Percentiles rank a stretch among this genome's conserved stretches.
phyloP scores from a whole-genome alignment of 2,329 filamentous ascomycete genomes.

The Drechslerella stenobrocha region DNA sequence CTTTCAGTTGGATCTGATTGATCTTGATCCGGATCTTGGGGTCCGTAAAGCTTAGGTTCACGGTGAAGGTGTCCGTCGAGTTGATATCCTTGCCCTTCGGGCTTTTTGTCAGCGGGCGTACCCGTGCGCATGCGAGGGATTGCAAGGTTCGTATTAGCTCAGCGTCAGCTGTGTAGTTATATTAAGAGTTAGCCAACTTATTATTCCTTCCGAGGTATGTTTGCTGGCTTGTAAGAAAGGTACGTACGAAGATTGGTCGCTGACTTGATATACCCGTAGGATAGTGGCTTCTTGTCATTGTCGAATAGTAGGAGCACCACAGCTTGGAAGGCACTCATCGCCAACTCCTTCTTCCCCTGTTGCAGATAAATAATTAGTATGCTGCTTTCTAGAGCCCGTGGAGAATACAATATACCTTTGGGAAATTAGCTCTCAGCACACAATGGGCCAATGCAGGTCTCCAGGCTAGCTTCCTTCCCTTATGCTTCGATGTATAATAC shows the following conservation, averaged over 20 bases:
- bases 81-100: conserved; percentile 82
- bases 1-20: conserved; percentile 96
- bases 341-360: conserved; percentile 75
- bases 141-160: conserved; percentile 90
- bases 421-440: conserved; percentile 77
- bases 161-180: conserved; percentile 63
- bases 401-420: conserved; percentile 57
- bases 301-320: conserved; percentile 92
- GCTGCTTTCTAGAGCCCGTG: neutral
- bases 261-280: conserved; percentile 74
- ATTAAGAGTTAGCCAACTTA: conserved; percentile 54
- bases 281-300: conserved; percentile 60
- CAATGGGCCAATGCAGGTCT: conserved; percentile 93
- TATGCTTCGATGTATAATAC: conserved; percentile 88
- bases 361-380: neutral
- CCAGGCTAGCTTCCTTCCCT: conserved; percentile 82
- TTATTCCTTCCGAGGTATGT: too few species aligned
- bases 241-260: conserved; percentile 67
- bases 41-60: conserved; percentile 77
- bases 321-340: conserved; percentile 90
- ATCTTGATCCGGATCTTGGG: conserved; percentile 92
- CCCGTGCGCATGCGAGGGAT: conserved; percentile 88
- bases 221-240: neutral
- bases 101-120: conserved; percentile 79
- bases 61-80: conserved; percentile 76